phyloP scores from a whole-genome alignment of 1,284 basidiomycete genomes.

The Leccinum pachyderme region DNA sequence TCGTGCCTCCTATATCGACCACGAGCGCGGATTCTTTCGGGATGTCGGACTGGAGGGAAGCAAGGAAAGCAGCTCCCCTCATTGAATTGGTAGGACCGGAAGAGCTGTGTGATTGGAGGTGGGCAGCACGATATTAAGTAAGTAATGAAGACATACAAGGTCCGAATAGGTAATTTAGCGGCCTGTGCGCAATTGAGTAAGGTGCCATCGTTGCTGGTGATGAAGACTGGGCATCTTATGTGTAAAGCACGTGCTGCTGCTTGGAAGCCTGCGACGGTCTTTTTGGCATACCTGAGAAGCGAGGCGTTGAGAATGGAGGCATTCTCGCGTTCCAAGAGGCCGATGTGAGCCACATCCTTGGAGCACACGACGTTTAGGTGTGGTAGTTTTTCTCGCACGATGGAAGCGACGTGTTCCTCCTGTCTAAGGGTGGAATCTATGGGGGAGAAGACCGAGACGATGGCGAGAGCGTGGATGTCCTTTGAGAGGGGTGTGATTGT shows the following conservation, averaged over 20 bases:
- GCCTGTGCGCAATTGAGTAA: slow-evolving; percentile 50
- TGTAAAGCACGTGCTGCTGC: slow-evolving; percentile 45
- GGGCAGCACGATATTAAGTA: neutral
- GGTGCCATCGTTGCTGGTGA: slow-evolving; percentile 62
- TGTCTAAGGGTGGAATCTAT: slow-evolving; percentile 44
- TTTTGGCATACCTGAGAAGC: slow-evolving; percentile 52
- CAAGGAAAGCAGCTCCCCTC: slow-evolving; percentile 59
- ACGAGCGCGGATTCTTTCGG: slow-evolving; percentile 47
- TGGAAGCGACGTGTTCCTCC: slow-evolving; percentile 44
- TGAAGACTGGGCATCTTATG: slow-evolving; percentile 55
- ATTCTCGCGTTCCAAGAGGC: slow-evolving; percentile 61
- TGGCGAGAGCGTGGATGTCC: slow-evolving; percentile 43
- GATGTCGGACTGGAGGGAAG: slow-evolving; percentile 38
- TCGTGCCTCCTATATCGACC: slow-evolving; percentile 57
- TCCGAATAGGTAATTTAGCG: slow-evolving; percentile 57
- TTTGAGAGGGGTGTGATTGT: slow-evolving; percentile 20
- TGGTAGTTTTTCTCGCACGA: slow-evolving; percentile 42
- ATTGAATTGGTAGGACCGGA: slow-evolving; percentile 67
- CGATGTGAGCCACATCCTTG: slow-evolving; percentile 50
- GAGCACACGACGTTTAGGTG: slow-evolving; percentile 38
- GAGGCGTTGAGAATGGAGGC: slow-evolving; percentile 63
- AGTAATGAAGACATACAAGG: slow-evolving; percentile 39
- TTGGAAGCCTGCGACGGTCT: slow-evolving; percentile 52
- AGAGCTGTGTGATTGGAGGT: slow-evolving; percentile 31
- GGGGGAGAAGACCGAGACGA: slow-evolving; percentile 52